Base-by-base conservation (phyloP, 2,329 filamentous ascomycete species). In the Madurella fahalii region DNA sequence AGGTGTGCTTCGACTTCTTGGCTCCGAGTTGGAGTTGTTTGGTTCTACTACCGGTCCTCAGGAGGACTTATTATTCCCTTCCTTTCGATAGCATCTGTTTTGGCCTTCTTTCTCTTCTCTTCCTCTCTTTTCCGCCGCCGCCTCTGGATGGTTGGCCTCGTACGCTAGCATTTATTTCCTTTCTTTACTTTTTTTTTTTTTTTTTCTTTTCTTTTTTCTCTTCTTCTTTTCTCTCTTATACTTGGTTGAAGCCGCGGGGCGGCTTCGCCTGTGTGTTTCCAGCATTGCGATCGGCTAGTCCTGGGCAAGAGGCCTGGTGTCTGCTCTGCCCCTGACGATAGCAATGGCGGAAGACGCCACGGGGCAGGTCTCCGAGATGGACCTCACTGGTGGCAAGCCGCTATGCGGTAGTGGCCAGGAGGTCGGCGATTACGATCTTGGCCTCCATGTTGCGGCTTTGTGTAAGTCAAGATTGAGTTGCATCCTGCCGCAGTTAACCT, bases 371-470 rank as follows among this genome's bases (percentile, higher is more conserved):
- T 32, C 57, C 18, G 51, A 54, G 3, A 56, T 57, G 58, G 57
- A 56, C n/a, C 43, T 47, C 15, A 59, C 68, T 61, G 63, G 48
- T 49, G 62, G 61, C 47, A 71, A 76, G 67, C 74, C 73, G 17
- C 58, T 62, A 34, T 76, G 73, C 48, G 73, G 73, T 17, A 65
- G 71, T 49, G 70, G 66, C 16, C 56, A 64, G 54, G 62, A 69
- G 56, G 57, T 48, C 1, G 72, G 71, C 56, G 72, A 74, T 43
- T 76, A 76, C 55, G 73, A 76, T 56, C 60, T 76, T 34, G 63
- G 64, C n/a, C 58, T 76, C 17, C 74, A 76, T 50, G 69, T 71
- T 25, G 63, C 67, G 40, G 74, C 67, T 40, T 63, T 76, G n/a
- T 75, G 73, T 75, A 61, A 71, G 73, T 69, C 9, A 2, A 37